Evolutionary conservation across 2,329 filamentous ascomycete species (phyloP), one percentile per base, ranked within the genome.

Genomic region (Aspergillus udagawae): DNA sequence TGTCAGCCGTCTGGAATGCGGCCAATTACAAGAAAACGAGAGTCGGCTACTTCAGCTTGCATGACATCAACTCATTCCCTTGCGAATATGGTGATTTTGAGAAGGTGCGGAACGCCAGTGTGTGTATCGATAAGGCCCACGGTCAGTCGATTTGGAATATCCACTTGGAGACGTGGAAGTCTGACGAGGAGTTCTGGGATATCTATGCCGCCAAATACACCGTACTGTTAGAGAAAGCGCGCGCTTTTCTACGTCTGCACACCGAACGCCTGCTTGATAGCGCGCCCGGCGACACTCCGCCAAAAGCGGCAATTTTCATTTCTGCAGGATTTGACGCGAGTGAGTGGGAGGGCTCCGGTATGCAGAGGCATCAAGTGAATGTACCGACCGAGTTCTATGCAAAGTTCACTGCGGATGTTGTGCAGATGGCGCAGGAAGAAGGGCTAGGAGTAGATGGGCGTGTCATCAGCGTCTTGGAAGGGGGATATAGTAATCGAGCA

Each of bases 41-140:
- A 0, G 94, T 97, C 66, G 94, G 92, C 9, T 99, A 99, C 71
- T 97, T 96, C 74, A 97, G 92, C 72, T 74, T 99, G 47, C 94
- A 99, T 72, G 94, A 99, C 69, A 97, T 99, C 77, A 97, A 99
- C 75, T 97, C 93, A 0, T 99, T 95, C 69, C 94, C 95, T 0
- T 99, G 94, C 71, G 94, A 99, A 73, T 85, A 83, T 70, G 94
- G 93, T n/a, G 93, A 97, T 60, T 85, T 89, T 57, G 91, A 94
- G 23, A 97, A 97, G 74, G 88, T 97, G 52, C 91, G 89, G 70
- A 96, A 93, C 66, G 94, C 95, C 1, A 97, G 92, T 76, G 77
- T 97, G 27, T 97, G 95, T 71, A 87, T 99, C 61, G 92, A 97
- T 59, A 92, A 92, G 67, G 92, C 93, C 0, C 94, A 99, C 70